Base-by-base conservation (phyloP, 2,329 filamentous ascomycete genomes). In the Colletotrichum incanum region DNA sequence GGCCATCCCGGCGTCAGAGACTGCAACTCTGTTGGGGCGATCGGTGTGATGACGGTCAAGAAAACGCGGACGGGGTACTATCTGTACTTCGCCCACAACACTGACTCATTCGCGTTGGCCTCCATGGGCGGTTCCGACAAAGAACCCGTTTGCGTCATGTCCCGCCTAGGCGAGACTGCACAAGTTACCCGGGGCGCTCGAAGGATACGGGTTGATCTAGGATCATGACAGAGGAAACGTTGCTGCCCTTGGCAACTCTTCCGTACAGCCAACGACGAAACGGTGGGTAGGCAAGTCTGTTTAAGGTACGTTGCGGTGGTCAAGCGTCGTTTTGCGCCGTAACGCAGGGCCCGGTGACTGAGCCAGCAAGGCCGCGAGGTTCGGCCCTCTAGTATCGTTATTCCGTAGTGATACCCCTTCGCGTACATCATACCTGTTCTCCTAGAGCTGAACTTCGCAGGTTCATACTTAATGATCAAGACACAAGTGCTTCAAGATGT, bases 81-180 rank as follows among this genome's bases (percentile, higher is more conserved):
- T 79, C 89, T 99, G 63, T 96, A 96, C 82, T 99, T 97, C 84
- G 95, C 93, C 1, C 96, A 99, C 86, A 99, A 98, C 79, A 99
- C 96, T 0, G 96, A 98, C 80, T 91, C 89, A 1, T 92, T 93
- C 85, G 95, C 95, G 7, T 84, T 99, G 65, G 94, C 95, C 1
- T 97, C 94, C 3, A 97, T 98, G 94, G 90, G 93, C 47, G 93
- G 92, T 1, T 88, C 90, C 34, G 95, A 98, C 75, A 86, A 85
- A 58, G 89, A 90, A 65, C 94, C 96, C 0, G 85, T 90, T 43
- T 96, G 93, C 76, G 93, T 96, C 70, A 98, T 99, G 95, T 98
- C 95, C 73, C 92, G 96, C 63, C 92, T 89, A 56, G 80, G 82
- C 4, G 81, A 86, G 55, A 80, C 86, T 76, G 86, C 86, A 76